A percentile compares a stretch with the other conserved stretches of the same genome.
These are phyloP conservation scores for Aspergillus intermedius DNA, from an alignment of 2,329 filamentous ascomycete species.

Conservation along the genomic window DNA sequence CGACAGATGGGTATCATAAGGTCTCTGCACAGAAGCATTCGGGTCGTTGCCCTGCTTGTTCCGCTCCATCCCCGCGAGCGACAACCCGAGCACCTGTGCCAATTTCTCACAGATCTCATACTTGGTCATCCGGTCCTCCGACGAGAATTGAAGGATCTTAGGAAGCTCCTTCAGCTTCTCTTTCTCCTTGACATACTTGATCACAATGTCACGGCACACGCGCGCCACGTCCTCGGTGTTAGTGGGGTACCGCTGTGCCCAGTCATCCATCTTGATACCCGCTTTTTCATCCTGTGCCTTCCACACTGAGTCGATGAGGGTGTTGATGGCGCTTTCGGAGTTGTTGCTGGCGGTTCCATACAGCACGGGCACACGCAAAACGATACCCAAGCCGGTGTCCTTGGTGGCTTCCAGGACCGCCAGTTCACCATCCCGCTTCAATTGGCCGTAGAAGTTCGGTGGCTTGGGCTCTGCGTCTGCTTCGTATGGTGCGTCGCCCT, in stretches of 20 bases:
- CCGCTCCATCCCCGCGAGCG: slow-evolving; percentile 57
- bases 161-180: slow-evolving; percentile 54
- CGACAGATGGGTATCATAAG: slow-evolving; percentile 83
- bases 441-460: slow-evolving; percentile 72
- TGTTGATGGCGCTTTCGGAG: slow-evolving; percentile 75
- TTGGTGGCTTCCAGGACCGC: slow-evolving; percentile 60
- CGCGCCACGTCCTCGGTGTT: slow-evolving; percentile 82
- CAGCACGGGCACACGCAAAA: slow-evolving; percentile 74
- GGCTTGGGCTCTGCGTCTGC: slow-evolving; percentile 57
- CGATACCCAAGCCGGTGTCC: slow-evolving; percentile 53
- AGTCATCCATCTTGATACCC: slow-evolving; percentile 74
- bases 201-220: slow-evolving; percentile 67
- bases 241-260: slow-evolving; percentile 76
- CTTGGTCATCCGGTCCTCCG: slow-evolving; percentile 81
- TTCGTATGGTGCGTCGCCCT: slow-evolving; percentile 81
- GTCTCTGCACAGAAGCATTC: slow-evolving; percentile 65
- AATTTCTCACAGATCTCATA: slow-evolving; percentile 78
- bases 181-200: slow-evolving; percentile 55
- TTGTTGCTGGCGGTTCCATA: slow-evolving; percentile 69
- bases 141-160: slow-evolving; percentile 72
- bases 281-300: slow-evolving; percentile 59
- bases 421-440: slow-evolving; percentile 64
- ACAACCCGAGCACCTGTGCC: slow-evolving; percentile 70
- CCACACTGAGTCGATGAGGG: slow-evolving; percentile 69
- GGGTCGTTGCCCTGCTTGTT: slow-evolving; percentile 68